Evolutionary conservation across 202 grass and related monocot genomes (phyloP).

Genomic region (Eragrostis tef): DNA sequence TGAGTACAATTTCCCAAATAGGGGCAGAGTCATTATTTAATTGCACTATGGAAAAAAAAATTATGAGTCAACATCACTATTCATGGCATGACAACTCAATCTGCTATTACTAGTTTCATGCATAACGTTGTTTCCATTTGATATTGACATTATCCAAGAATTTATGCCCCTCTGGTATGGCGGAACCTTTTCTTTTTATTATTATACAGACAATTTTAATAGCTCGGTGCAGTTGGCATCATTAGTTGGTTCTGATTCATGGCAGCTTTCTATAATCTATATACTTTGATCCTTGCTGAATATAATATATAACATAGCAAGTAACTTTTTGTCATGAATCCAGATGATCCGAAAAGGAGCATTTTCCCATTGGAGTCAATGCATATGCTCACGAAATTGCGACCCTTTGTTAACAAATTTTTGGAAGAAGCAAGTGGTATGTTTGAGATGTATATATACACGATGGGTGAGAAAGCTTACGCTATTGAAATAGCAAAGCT

Average conservation of each 20-base stretch:
- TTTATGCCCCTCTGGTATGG: background rate
- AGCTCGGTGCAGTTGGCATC: too few relatives aligned
- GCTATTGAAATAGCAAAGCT: slow-evolving; percentile 82
- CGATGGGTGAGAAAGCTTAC: slow-evolving; percentile 83
- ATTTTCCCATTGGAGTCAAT: slow-evolving; percentile 66
- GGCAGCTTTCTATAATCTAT: background rate
- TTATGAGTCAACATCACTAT: background rate
- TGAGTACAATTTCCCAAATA: background rate
- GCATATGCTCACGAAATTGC: slow-evolving; percentile 83
- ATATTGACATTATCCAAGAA: background rate
- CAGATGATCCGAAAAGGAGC: slow-evolving; percentile 70
- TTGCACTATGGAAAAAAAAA: background rate
- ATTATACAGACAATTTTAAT: background rate
- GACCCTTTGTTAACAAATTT: slow-evolving; percentile 77
- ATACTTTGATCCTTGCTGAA: slow-evolving; percentile 24
- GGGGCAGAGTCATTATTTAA: background rate
- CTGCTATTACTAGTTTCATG: background rate
- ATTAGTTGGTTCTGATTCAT: background rate
- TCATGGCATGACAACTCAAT: background rate
- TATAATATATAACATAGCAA: background rate
- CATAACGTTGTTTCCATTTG: slow-evolving; percentile 20
- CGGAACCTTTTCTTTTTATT: background rate
- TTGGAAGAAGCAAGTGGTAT: slow-evolving; percentile 74
- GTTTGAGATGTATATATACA: slow-evolving; percentile 94
- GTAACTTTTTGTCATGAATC: slow-evolving; percentile 35